These are phyloP conservation scores for Pythium periplocum DNA, from an alignment of 352 stramenopile genomes.

Conservation along the genomic window DNA sequence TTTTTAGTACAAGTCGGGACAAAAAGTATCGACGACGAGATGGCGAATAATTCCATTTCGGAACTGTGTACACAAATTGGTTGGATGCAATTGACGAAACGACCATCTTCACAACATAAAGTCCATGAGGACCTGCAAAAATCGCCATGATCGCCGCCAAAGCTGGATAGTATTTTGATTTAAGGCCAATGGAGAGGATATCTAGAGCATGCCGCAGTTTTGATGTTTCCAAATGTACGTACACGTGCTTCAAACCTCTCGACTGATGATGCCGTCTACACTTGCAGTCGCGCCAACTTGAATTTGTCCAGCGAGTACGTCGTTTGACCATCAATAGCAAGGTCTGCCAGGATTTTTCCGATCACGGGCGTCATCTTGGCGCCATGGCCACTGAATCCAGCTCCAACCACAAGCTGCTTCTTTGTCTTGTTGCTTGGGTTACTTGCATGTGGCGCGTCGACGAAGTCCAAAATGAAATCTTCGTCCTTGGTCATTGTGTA, in stretches of 20 bases:
- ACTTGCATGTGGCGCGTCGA: constrained; percentile 11
- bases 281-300: neutral
- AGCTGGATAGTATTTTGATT: neutral
- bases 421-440: neutral
- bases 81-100: neutral
- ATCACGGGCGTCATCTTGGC: constrained; percentile 85
- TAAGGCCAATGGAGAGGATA: neutral
- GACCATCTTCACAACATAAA: neutral
- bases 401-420: constrained; percentile 58
- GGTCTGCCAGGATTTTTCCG: constrained; percentile 68
- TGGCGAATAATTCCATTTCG: too few species aligned
- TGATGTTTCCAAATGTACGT: neutral
- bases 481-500: constrained; percentile 79
- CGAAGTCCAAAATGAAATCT: constrained; percentile 72
- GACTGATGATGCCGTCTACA: too few species aligned
- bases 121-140: neutral
- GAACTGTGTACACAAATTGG: too few species aligned
- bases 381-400: constrained; percentile 77
- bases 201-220: neutral
- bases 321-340: constrained; percentile 47
- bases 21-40: too few species aligned
- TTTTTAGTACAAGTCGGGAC: too few species aligned
- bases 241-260: neutral
- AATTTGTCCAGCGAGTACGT: constrained; percentile 33
- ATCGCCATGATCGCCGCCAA: neutral